phyloP scores from a whole-genome alignment of 805 yeast genomes.

The Candida lessepsii region DNA sequence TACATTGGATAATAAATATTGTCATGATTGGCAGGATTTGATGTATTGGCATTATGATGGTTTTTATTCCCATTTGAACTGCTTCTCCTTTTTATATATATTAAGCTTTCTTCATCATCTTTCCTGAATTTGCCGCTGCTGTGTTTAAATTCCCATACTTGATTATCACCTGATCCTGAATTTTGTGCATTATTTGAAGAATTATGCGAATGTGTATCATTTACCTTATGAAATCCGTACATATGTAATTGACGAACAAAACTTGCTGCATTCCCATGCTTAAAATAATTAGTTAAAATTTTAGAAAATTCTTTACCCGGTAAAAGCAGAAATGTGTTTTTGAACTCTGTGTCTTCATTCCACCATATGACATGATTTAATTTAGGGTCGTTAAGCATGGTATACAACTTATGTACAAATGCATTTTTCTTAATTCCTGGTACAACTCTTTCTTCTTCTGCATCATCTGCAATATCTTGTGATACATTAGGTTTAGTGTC shows the following conservation, averaged over 20 bases:
- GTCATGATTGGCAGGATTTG: constrained; percentile 3
- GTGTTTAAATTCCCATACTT: constrained; percentile 58
- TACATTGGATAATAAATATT: constrained; percentile 11
- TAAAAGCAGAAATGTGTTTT: constrained; percentile 58
- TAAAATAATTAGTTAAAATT: constrained; percentile 72
- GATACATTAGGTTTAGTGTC: background rate
- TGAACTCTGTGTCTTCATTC: constrained; percentile 42
- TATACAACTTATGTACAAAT: constrained; percentile 50
- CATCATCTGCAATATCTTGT: background rate
- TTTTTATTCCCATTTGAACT: constrained; percentile 27
- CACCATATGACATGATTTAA: constrained; percentile 43
- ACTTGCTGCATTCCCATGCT: constrained; percentile 90
- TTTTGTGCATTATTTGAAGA: constrained; percentile 12
- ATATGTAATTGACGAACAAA: constrained; percentile 93
- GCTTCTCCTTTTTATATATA: constrained; percentile 49
- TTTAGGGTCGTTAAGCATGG: constrained; percentile 37
- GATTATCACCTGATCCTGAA: constrained; percentile 20
- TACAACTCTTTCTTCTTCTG: constrained; percentile 8
- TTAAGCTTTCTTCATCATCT: constrained; percentile 45
- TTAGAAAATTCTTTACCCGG: constrained; percentile 64
- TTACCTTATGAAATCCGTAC: constrained; percentile 92
- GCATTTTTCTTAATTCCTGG: constrained; percentile 48
- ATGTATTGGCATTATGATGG: constrained; percentile 3
- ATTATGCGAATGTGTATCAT: constrained; percentile 26
- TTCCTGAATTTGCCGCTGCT: constrained; percentile 48